Evolutionary conservation across 257 asterid genomes (phyloP), one percentile per base, ranked within the genome.

Genomic region (Nemophila menziesii): DNA sequence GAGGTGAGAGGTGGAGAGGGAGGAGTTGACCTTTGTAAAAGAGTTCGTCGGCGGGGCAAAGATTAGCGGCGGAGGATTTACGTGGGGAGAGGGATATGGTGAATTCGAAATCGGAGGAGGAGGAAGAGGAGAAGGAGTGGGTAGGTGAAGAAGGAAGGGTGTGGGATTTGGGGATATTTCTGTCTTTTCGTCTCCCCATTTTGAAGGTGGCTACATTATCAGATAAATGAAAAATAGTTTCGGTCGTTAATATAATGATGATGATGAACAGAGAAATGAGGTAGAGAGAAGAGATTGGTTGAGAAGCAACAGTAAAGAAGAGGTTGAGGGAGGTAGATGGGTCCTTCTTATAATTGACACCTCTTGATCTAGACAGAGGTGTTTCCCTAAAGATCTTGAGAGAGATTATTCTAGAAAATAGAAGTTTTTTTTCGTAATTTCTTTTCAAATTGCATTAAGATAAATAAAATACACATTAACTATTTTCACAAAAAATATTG

Each of bases 11-110:
- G 68, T 81, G 96, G 60, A 86, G 92, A 10, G 96, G 96, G 41
- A 81, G 71, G 68, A 86, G 71, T 29, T 86, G 89, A 4, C 96
- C 97, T 22, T 81, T 86, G 79, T 86, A 81, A 73, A 86, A 86
- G 55, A 86, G 94, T 39, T 86, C 94, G 77, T 86, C 93, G 60
- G 95, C 95, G 20, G 93, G 82, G 66, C 92, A 72, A 51, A 76
- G 71, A 22, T 74, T 65, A 62, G 79, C 58, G 46, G 80, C 49
- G 67, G 79, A 69, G 34, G 60, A 43, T 36, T 75, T 77, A 14
- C 82, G 56, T 0, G 92, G 94, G 46, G 94, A 76, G 49, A 60
- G 45, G 20, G 92, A 67, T 38, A 79, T 60, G 58, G 90, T 70
- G 82, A 86, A 86, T 39, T 86, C 96, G 69, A 86, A 86, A 45